Evolutionary conservation across 2,329 filamentous ascomycete genomes (phyloP).

Genomic region (Phaeosphaeriaceae sp.): DNA sequence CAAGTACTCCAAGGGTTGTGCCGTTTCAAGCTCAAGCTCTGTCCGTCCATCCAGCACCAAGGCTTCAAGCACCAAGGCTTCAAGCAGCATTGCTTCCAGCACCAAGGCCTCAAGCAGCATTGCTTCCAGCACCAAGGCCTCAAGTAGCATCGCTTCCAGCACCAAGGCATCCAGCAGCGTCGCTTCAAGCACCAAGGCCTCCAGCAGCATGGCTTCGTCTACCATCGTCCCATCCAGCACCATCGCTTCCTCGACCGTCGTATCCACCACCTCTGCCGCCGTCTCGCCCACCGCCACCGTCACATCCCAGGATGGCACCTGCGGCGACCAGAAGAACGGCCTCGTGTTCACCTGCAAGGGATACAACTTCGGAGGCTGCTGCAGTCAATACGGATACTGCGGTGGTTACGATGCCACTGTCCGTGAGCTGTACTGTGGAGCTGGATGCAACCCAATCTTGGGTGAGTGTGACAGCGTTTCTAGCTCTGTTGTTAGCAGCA

Average conservation of each 20-base stretch:
- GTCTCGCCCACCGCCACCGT: background rate
- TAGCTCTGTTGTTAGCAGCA: background rate
- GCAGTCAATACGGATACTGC: background rate
- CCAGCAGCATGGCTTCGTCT: background rate
- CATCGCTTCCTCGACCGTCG: background rate
- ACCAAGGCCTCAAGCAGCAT: background rate
- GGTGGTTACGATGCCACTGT: background rate
- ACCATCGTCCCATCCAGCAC: background rate
- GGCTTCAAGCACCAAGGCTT: background rate
- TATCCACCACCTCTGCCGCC: background rate
- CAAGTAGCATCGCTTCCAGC: background rate
- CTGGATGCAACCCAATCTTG: background rate
- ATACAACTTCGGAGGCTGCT: background rate
- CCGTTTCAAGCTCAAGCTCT: slow-evolving; percentile 4
- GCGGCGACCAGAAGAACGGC: background rate
- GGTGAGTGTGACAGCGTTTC: background rate
- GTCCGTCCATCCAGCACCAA: background rate
- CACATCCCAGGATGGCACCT: background rate
- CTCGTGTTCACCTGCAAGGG: background rate
- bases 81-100: slow-evolving; percentile 7
- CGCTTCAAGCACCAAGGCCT: background rate
- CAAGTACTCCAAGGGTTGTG: slow-evolving; percentile 20
- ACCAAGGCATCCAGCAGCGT: background rate
- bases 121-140: background rate
- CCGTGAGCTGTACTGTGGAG: background rate